Conservation (phyloP, 768 basidiomycete species). For the Leccinum ochraceum region DNA sequence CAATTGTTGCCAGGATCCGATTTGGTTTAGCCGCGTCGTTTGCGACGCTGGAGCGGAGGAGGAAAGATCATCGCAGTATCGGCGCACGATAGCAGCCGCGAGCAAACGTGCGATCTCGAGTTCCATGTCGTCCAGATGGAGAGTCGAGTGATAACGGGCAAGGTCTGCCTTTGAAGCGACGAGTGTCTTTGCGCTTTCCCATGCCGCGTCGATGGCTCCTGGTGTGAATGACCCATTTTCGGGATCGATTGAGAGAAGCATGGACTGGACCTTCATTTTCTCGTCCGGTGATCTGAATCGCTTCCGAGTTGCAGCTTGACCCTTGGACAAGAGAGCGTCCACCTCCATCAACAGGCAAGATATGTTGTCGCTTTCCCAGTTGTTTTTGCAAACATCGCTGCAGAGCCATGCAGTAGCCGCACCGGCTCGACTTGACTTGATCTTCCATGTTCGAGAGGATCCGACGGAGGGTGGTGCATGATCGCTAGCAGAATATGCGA, state of each 20-base stretch:
- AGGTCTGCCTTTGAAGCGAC: slow-evolving; percentile 24
- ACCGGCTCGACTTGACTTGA: slow-evolving; percentile 34
- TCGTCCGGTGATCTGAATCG: slow-evolving; percentile 27
- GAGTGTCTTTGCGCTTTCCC: slow-evolving; percentile 43
- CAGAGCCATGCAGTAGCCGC: slow-evolving; percentile 60
- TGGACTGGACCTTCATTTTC: slow-evolving; percentile 22
- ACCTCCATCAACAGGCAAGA: slow-evolving; percentile 35
- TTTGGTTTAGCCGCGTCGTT: slow-evolving; percentile 4
- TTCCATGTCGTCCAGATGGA: slow-evolving; percentile 50
- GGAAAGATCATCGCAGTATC: slow-evolving; percentile 32
- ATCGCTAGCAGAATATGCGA: slow-evolving; percentile 50
- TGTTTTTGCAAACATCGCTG: slow-evolving; percentile 44
- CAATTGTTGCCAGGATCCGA: slow-evolving; percentile 46
- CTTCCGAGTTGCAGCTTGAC: slow-evolving; percentile 29
- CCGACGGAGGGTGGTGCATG: slow-evolving; percentile 16
- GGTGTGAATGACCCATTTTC: slow-evolving; percentile 34
- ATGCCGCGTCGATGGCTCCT: slow-evolving; percentile 44
- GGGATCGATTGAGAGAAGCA: slow-evolving; percentile 15
- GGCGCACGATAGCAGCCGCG: slow-evolving; percentile 50
- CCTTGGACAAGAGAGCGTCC: slow-evolving; percentile 39
- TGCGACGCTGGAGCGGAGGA: slow-evolving; percentile 6
- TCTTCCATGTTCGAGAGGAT: slow-evolving; percentile 43
- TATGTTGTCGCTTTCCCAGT: slow-evolving; percentile 42
- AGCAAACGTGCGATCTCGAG: slow-evolving; percentile 59
- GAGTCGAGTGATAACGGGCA: slow-evolving; percentile 28